phyloP scores from a whole-genome alignment of 2,329 filamentous ascomycete genomes.

The Fusarium buharicum region DNA sequence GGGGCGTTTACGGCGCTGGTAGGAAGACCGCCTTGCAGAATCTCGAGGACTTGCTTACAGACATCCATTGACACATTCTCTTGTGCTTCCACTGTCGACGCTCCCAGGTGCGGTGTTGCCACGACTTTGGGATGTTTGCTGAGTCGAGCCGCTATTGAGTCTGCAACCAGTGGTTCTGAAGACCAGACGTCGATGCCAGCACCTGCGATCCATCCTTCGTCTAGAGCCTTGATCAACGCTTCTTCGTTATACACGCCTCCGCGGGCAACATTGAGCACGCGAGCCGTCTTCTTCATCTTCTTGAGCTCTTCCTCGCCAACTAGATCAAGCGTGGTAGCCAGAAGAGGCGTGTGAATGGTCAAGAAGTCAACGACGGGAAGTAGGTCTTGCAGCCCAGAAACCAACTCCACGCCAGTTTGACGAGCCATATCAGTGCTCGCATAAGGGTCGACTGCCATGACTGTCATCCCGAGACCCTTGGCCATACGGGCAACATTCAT shows the following conservation, averaged over 20 bases:
- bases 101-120: slow-evolving; percentile 81
- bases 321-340: slow-evolving; percentile 80
- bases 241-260: slow-evolving; percentile 84
- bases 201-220: slow-evolving; percentile 77
- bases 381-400: slow-evolving; percentile 66
- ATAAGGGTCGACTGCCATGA: slow-evolving; percentile 81
- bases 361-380: slow-evolving; percentile 78
- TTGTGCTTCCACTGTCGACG: slow-evolving; percentile 83
- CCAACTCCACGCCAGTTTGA: slow-evolving; percentile 72
- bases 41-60: slow-evolving; percentile 80
- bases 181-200: slow-evolving; percentile 86
- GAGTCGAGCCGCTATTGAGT: slow-evolving; percentile 69
- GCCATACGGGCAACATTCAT: slow-evolving; percentile 83
- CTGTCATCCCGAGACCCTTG: slow-evolving; percentile 79
- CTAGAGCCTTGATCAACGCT: slow-evolving; percentile 75
- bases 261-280: slow-evolving; percentile 81
- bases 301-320: slow-evolving; percentile 73
- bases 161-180: slow-evolving; percentile 70
- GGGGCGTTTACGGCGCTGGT: slow-evolving; percentile 84
- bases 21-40: slow-evolving; percentile 77
- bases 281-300: slow-evolving; percentile 77
- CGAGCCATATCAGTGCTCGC: slow-evolving; percentile 77
- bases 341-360: slow-evolving; percentile 82
- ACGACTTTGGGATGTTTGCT: slow-evolving; percentile 77
- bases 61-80: slow-evolving; percentile 87